Conservation (phyloP, 805 yeast genomes). For the Ogataea angusta region DNA sequence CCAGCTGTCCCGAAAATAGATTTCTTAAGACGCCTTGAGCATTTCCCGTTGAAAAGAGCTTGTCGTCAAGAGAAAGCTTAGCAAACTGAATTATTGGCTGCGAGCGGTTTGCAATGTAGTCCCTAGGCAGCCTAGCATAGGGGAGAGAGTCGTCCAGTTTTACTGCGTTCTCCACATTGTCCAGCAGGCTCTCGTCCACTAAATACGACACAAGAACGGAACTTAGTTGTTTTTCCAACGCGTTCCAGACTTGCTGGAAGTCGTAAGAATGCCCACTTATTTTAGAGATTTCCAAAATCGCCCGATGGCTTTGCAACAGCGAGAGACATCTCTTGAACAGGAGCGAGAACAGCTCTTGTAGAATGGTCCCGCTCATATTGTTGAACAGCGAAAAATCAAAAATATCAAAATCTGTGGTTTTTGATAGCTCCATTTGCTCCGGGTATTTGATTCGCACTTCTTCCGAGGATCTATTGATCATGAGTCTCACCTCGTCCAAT, state of each 20-base stretch:
- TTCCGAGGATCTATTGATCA: conserved; percentile 60
- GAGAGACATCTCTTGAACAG: conserved; percentile 62
- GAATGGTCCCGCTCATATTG: conserved; percentile 39
- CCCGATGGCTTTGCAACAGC: conserved; percentile 67
- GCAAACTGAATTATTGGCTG: conserved; percentile 37
- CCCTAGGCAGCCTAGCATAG: conserved; percentile 24
- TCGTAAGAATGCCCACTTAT: conserved; percentile 22
- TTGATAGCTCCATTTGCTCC: conserved; percentile 27
- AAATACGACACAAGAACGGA: conserved; percentile 38
- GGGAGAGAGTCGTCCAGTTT: conserved; percentile 18
- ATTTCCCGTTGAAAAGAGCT: conserved; percentile 29
- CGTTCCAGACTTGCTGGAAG: conserved; percentile 40
- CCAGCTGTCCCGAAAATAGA: conserved; percentile 60
- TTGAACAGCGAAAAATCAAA: conserved; percentile 18
- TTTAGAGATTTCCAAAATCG: conserved; percentile 55
- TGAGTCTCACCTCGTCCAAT: conserved; percentile 58
- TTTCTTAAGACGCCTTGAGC: conserved; percentile 49
- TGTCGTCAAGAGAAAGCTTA: conserved; percentile 31
- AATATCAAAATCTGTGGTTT: conserved; percentile 12
- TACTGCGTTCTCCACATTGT: conserved; percentile 21
- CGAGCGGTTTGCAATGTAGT: conserved; percentile 15
- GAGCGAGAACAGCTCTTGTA: conserved; percentile 68
- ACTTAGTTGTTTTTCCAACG: conserved; percentile 40
- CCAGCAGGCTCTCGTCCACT: conserved; percentile 31
- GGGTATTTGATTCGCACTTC: conserved; percentile 58